A percentile compares a stretch with the other conserved stretches of the same genome.
These are phyloP conservation scores for Penicillium macrosclerotiorum DNA, from an alignment of 495 filamentous ascomycete genomes.

Conservation along the genomic window DNA sequence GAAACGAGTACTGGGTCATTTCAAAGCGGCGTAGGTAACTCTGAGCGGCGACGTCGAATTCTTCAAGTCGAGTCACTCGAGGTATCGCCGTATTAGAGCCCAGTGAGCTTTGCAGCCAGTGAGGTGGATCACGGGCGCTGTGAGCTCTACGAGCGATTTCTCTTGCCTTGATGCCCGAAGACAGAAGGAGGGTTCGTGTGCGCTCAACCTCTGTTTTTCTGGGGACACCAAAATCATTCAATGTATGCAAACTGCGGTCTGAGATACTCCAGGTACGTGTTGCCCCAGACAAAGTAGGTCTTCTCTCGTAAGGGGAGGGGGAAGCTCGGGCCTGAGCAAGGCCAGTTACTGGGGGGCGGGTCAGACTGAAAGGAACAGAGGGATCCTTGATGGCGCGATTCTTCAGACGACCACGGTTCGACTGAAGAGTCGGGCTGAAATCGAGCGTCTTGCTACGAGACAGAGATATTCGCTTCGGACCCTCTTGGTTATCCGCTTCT, in stretches of 20 bases:
- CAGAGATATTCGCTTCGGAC: conserved; percentile 6
- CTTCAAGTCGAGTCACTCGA: conserved; percentile 54
- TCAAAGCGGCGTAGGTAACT: conserved; percentile 58
- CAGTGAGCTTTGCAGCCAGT: conserved; percentile 35
- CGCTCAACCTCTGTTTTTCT: conserved; percentile 69
- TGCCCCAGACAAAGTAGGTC: conserved; percentile 24
- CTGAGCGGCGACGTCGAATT: conserved; percentile 69
- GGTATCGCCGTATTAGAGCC: conserved; percentile 32
- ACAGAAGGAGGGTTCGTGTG: conserved; percentile 69
- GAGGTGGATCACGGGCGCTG: conserved; percentile 39
- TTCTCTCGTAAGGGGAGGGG: conserved; percentile 21
- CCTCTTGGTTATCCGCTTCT: conserved; percentile 10
- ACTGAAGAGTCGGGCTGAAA: conserved; percentile 29
- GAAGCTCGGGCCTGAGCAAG: conserved; percentile 44
- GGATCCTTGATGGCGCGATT: conserved; percentile 29
- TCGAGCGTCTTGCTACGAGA: conserved; percentile 24
- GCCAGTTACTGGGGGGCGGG: conserved; percentile 45
- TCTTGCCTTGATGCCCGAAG: conserved; percentile 80
- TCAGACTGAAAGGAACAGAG: conserved; percentile 32
- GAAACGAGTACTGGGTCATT: conserved; percentile 50
- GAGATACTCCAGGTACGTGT: conserved; percentile 66
- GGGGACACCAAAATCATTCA: conserved; percentile 32
- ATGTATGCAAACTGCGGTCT: conserved; percentile 47
- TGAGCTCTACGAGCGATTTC: conserved; percentile 69
- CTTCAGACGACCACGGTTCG: conserved; percentile 22